Evolutionary conservation across 2,329 filamentous ascomycete genomes (phyloP).

Genomic region (Amauroascus verrucosus): DNA sequence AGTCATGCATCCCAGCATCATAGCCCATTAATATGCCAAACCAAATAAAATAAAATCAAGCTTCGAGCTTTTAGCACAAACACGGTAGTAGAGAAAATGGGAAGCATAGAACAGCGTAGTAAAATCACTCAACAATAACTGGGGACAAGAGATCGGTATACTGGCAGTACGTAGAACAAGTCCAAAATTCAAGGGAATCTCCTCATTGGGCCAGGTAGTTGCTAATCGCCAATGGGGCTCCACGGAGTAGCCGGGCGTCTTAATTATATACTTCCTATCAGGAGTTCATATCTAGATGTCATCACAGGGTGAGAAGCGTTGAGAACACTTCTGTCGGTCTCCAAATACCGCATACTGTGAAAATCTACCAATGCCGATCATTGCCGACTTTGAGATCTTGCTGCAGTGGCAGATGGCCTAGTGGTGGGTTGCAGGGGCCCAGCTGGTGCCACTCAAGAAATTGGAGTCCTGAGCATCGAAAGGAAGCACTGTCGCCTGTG

Average conservation of each 20-base stretch:
- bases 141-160: too few species aligned
- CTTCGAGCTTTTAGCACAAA: too few species aligned
- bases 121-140: too few species aligned
- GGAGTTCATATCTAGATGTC: background rate
- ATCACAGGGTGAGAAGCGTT: background rate
- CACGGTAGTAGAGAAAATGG: too few species aligned
- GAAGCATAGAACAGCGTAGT: too few species aligned
- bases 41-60: too few species aligned
- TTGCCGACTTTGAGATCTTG: background rate
- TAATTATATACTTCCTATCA: background rate
- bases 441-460: constrained; percentile 9
- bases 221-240: background rate
- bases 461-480: background rate
- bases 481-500: background rate
- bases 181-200: background rate
- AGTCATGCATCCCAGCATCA: too few species aligned
- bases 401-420: background rate
- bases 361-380: background rate
- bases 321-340: background rate
- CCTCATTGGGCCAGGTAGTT: background rate
- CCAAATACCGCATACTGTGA: background rate
- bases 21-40: too few species aligned
- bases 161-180: background rate
- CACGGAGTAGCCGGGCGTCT: background rate
- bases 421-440: background rate